phyloP scores from a whole-genome alignment of 2,329 filamentous ascomycete species.

The Phyllosticta citriasiana region DNA sequence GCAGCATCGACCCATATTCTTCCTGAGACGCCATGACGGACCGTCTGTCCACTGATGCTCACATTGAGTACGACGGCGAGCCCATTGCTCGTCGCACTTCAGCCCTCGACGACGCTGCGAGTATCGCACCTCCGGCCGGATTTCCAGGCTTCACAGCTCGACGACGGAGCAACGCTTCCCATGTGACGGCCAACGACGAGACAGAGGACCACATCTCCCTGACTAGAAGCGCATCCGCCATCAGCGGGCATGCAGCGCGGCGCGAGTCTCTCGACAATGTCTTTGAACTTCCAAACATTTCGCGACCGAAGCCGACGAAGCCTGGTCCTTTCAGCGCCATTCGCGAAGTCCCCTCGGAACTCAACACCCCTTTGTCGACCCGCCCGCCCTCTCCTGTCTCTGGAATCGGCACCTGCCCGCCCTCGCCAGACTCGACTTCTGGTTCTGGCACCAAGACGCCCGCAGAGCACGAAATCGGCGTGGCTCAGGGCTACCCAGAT shows the following conservation, averaged over 20 bases:
- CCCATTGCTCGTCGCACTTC: slow-evolving; percentile 8
- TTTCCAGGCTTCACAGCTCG: slow-evolving; percentile 5
- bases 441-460: background rate
- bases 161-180: slow-evolving; percentile 8
- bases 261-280: slow-evolving; percentile 3
- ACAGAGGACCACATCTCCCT: slow-evolving; percentile 3
- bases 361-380: slow-evolving; percentile 8
- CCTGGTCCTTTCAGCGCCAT: slow-evolving; percentile 7
- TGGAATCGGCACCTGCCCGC: background rate
- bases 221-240: slow-evolving; percentile 4
- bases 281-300: slow-evolving; percentile 5
- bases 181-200: slow-evolving; percentile 1
- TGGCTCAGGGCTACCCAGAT: slow-evolving; percentile 17
- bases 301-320: slow-evolving; percentile 7
- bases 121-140: slow-evolving; percentile 7
- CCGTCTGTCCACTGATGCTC: background rate
- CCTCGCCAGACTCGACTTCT: slow-evolving; percentile 1
- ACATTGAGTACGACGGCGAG: slow-evolving; percentile 6
- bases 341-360: slow-evolving; percentile 7
- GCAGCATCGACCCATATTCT: background rate
- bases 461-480: slow-evolving; percentile 4
- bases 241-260: slow-evolving; percentile 9
- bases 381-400: slow-evolving; percentile 7
- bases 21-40: background rate
- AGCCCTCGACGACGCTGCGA: slow-evolving; percentile 7